Evolutionary conservation across 352 stramenopile genomes (phyloP).

Genomic region (Plasmopara muralis): DNA sequence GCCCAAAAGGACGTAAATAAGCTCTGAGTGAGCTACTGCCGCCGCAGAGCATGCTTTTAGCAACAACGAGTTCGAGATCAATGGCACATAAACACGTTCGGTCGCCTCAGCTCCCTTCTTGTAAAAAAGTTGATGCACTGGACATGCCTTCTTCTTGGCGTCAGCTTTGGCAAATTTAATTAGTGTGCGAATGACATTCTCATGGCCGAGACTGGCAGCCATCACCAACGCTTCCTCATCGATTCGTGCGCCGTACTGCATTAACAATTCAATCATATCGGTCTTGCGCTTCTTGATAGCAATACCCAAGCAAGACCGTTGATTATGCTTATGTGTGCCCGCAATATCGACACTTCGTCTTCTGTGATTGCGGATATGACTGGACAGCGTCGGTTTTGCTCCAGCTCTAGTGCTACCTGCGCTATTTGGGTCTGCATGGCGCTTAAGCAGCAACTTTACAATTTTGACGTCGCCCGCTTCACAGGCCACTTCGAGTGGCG

Average conservation of each 20-base stretch:
- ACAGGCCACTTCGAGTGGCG: slow-evolving; percentile 63
- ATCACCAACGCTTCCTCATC: slow-evolving; percentile 59
- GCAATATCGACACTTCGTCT: slow-evolving; percentile 19
- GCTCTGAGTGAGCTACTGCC: slow-evolving; percentile 30
- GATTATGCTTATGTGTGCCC: slow-evolving; percentile 23
- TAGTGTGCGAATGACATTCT: slow-evolving; percentile 33
- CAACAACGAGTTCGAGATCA: slow-evolving; percentile 34
- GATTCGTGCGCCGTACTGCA: slow-evolving; percentile 49
- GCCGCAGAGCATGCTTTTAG: slow-evolving; percentile 44
- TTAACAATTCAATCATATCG: slow-evolving; percentile 48
- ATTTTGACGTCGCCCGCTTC: slow-evolving; percentile 44
- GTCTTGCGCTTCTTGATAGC: slow-evolving; percentile 35
- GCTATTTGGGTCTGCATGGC: slow-evolving; percentile 52
- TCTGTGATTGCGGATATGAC: slow-evolving; percentile 26
- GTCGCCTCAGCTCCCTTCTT: slow-evolving; percentile 24
- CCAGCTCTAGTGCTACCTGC: slow-evolving; percentile 12
- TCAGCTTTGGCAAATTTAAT: slow-evolving; percentile 29
- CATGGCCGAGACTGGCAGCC: slow-evolving; percentile 33
- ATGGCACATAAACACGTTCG: slow-evolving; percentile 14
- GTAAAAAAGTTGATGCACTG: slow-evolving; percentile 31
- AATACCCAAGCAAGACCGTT: slow-evolving; percentile 46
- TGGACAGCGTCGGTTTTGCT: slow-evolving; percentile 15
- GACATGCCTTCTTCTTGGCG: slow-evolving; percentile 22
- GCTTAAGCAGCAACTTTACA: slow-evolving; percentile 54
- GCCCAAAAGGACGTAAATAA: slow-evolving; percentile 46